These are phyloP conservation scores for Penicillium sp. DNA, from an alignment of 2,329 filamentous ascomycete genomes.

Conservation along the genomic window DNA sequence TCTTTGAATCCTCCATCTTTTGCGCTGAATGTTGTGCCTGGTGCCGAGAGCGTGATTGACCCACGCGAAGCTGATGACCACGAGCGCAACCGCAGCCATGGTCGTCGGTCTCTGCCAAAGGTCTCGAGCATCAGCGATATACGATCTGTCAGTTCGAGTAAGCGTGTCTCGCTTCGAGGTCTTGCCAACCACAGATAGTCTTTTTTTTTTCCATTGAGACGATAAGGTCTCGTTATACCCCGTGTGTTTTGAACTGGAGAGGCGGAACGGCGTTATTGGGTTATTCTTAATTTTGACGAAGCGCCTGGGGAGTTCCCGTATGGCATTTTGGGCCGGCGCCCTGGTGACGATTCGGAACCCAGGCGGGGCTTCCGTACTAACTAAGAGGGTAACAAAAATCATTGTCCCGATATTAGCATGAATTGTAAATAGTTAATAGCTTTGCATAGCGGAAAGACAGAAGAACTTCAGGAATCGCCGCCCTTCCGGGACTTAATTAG, in stretches of 20 bases:
- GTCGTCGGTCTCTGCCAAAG: conserved; percentile 26
- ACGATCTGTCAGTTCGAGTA: conserved; percentile 36
- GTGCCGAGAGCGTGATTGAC: conserved; percentile 2
- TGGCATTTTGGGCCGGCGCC: too few species aligned
- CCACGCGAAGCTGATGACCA: conserved; percentile 19
- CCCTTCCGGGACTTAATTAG: too few species aligned
- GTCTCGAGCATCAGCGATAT: conserved; percentile 45
- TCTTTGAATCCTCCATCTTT: conserved; percentile 32
- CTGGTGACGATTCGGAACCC: too few species aligned
- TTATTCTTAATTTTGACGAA: too few species aligned
- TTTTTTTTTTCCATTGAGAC: neutral
- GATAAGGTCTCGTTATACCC: neutral
- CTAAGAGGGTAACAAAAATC: too few species aligned
- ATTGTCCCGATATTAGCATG: too few species aligned
- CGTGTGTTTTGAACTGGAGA: neutral
- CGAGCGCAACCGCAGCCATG: conserved; percentile 3
- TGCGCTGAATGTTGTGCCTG: conserved; percentile 21
- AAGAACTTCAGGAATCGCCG: too few species aligned
- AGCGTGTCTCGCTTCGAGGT: conserved; percentile 41
- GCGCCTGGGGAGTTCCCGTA: too few species aligned
- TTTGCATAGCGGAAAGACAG: too few species aligned
- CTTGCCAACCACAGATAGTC: conserved; percentile 30
- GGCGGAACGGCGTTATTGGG: too few species aligned
- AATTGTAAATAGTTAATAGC: too few species aligned
- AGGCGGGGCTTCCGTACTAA: too few species aligned